These are phyloP conservation scores for Nymphaea colorata DNA, from an alignment of 164 flowering plant genomes.

Conservation along the genomic window DNA sequence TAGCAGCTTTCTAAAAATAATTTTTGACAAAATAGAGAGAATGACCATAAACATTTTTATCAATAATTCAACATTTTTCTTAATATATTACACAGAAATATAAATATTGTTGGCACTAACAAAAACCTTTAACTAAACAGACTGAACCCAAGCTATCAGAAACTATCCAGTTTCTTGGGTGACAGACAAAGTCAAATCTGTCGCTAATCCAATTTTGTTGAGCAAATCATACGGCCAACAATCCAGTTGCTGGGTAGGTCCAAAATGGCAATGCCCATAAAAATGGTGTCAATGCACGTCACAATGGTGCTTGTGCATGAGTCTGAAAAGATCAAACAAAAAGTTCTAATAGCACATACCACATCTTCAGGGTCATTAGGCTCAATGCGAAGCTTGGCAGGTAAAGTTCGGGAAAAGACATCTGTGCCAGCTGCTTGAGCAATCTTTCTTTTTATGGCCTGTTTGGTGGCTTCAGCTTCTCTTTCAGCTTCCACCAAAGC, in stretches of 20 bases:
- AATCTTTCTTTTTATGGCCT: conserved; percentile 84
- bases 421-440: conserved; percentile 19
- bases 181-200: neutral
- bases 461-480: conserved; percentile 93
- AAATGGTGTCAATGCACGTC: too few species aligned
- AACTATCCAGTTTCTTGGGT: neutral
- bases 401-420: conserved; percentile 54
- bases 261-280: too few species aligned
- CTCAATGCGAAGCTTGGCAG: conserved; percentile 81
- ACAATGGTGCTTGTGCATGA: too few species aligned
- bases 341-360: conserved; percentile 30
- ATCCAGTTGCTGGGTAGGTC: too few species aligned
- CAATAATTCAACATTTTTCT: neutral
- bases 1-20: conserved; percentile 66
- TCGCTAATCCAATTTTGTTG: too few species aligned
- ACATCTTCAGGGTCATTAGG: conserved; percentile 94
- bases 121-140: neutral
- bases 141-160: neutral
- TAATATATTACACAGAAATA: too few species aligned
- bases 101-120: too few species aligned
- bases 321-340: too few species aligned
- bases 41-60: neutral
- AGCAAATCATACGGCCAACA: too few species aligned
- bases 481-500: conserved; percentile 82
- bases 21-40: conserved; percentile 1